phyloP scores from a whole-genome alignment of 2,329 filamentous ascomycete genomes.

The Pseudocercospora fijiensis region DNA sequence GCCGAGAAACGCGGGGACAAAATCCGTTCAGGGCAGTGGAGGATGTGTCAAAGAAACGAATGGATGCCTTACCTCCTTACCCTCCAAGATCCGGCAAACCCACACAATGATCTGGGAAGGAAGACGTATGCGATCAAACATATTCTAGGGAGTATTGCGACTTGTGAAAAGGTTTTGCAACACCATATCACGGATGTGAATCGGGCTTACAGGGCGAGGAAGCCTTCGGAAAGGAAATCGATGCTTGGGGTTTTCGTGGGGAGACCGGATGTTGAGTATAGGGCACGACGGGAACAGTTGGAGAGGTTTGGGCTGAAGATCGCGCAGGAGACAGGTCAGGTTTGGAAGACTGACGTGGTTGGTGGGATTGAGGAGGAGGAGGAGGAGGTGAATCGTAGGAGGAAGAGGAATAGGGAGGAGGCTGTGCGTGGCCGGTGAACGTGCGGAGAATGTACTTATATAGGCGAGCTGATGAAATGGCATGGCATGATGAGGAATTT shows the following conservation, averaged over 20 bases:
- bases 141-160: constrained; percentile 46
- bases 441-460: not conserved
- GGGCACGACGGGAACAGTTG: constrained; percentile 25
- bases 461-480: not conserved
- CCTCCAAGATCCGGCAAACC: constrained; percentile 60
- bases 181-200: not conserved
- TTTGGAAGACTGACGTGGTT: not conserved
- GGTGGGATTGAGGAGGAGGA: not conserved
- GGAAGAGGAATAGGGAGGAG: not conserved
- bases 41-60: constrained; percentile 38
- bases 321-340: constrained; percentile 21
- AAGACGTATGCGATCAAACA: constrained; percentile 52
- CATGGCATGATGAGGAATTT: not conserved
- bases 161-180: not conserved
- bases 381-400: not conserved
- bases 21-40: constrained; percentile 38
- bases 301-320: constrained; percentile 30
- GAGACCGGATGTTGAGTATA: constrained; percentile 31
- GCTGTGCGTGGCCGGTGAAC: not conserved
- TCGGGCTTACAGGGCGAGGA: not conserved
- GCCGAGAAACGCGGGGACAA: constrained; percentile 24
- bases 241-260: constrained; percentile 33
- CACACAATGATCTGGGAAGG: constrained; percentile 57
- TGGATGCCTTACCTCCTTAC: constrained; percentile 46
- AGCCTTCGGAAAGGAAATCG: constrained; percentile 3